Percentiles rank a stretch among this genome's conserved stretches.
Conservation (phyloP, 2,329 filamentous ascomycete species). For the Chalaropsis ovoidea region DNA sequence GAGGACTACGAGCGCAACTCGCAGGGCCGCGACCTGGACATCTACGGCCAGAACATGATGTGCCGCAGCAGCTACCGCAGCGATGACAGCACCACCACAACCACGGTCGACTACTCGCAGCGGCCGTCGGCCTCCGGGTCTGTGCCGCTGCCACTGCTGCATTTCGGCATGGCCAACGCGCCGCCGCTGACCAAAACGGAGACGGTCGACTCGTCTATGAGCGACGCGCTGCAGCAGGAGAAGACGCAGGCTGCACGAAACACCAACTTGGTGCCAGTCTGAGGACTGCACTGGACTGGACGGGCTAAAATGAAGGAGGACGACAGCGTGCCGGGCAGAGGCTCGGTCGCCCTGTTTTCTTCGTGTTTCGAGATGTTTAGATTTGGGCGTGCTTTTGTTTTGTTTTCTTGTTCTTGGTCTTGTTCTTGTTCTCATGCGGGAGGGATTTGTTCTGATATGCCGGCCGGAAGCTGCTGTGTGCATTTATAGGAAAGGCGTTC, state of each 20-base stretch:
- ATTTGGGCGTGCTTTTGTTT: conserved; percentile 2
- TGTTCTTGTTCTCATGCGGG: neutral
- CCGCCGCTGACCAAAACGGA: conserved; percentile 8
- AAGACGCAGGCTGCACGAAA: neutral
- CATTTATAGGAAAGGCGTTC: conserved; percentile 12
- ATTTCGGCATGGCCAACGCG: neutral
- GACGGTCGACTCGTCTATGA: conserved; percentile 15
- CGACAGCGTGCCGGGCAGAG: neutral
- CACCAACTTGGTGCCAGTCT: neutral
- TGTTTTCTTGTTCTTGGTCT: neutral
- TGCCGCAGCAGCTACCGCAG: conserved; percentile 11
- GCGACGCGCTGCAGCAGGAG: neutral
- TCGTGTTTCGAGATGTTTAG: neutral
- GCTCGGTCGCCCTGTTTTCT: neutral
- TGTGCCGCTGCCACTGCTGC: conserved; percentile 3
- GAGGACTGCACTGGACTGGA: neutral
- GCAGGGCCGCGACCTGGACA: neutral
- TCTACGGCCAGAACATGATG: conserved; percentile 7
- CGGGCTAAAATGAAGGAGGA: neutral
- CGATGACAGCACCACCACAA: neutral
- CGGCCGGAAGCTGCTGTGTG: conserved; percentile 2
- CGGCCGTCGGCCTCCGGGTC: conserved; percentile 1
- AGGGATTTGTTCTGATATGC: neutral
- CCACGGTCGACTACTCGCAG: conserved; percentile 4
- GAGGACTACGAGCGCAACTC: conserved; percentile 2